Conservation (phyloP, 768 basidiomycete genomes). For the Boletellus ananas region DNA sequence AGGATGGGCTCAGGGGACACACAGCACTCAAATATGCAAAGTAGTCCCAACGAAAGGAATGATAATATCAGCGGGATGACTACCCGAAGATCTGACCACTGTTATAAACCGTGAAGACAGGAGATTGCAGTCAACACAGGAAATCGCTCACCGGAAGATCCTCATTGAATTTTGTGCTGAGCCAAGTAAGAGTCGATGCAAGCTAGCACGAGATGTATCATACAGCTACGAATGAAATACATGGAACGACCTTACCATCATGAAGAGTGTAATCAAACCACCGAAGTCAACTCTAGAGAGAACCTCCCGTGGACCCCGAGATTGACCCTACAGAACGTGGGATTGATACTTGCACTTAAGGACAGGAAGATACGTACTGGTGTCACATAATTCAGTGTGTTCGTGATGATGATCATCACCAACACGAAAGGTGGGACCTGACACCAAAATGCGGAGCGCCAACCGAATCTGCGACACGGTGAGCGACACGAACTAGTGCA, state of each 20-base stretch:
- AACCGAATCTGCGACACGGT: slow-evolving; percentile 50
- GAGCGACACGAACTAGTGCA: no score
- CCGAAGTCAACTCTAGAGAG: slow-evolving; percentile 78
- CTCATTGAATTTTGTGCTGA: slow-evolving; percentile 69
- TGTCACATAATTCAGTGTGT: slow-evolving; percentile 58
- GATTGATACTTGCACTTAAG: neutral
- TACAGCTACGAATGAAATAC: neutral
- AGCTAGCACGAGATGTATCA: slow-evolving; percentile 32
- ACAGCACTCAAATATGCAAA: slow-evolving; percentile 57
- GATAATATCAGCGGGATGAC: slow-evolving; percentile 44
- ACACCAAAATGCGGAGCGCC: slow-evolving; percentile 73
- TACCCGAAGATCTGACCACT: slow-evolving; percentile 59
- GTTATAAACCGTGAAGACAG: neutral
- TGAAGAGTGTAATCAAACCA: slow-evolving; percentile 58
- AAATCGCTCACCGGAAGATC: slow-evolving; percentile 47
- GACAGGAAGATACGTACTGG: slow-evolving; percentile 42
- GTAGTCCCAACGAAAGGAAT: slow-evolving; percentile 43
- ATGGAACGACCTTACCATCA: slow-evolving; percentile 40
- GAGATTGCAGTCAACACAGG: neutral
- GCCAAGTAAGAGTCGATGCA: slow-evolving; percentile 61
- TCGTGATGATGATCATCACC: slow-evolving; percentile 45
- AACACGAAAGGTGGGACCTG: slow-evolving; percentile 64
- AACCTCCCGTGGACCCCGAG: slow-evolving; percentile 60
- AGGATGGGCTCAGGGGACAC: slow-evolving; percentile 68
- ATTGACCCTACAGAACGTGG: slow-evolving; percentile 47